Base-by-base conservation (phyloP, 225 moss, liverwort and hornwort species). In the Anthoceros angustus region DNA sequence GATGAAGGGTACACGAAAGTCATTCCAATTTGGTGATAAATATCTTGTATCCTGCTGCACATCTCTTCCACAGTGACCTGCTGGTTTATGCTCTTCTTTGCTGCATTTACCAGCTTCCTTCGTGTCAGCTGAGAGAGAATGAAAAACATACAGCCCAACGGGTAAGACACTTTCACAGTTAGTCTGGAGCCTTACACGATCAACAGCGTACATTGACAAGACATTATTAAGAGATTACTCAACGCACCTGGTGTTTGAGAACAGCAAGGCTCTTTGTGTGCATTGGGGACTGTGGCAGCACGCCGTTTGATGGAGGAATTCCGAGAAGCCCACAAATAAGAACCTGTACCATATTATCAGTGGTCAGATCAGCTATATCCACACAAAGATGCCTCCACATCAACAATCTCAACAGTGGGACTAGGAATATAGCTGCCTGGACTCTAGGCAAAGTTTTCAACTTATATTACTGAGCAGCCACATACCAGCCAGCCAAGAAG, bases 281-380 rank as follows among this genome's bases (percentile, higher is more conserved):
- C 83, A 93, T 85, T 0, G 92, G 92, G 15, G 92, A 93, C 67
- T 89, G 86, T 0, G 92, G 88, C 41, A 92, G 77, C 18, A 92
- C 88, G 72, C 88, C 92, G 66, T 92, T 88, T 38, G 92, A 92
- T 9, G 92, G 92, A 69, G 92, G 92, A 26, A 93, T 78, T 40
- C 89, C 89, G 8, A 89, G 81, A 32, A 93, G 70, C 62, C 92
- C 89, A 68, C 88, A 88, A 32, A 76, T 16, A 12, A 88, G 73
- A 68, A 89, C 88, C 92, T 88, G 80, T 14, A 24, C 21, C 26
- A 65, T 8, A 15, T 25, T 43, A 14, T 12, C 41, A 21, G 21
- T 9, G 24, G n/a, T 43, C 38, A 41, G 7, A 12, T 41, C 5
- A 23, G 8, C 10, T 24, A 15, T 7, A 25, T 12, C 23, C 45